These are phyloP conservation scores for Calocybe cyanea DNA, from an alignment of 768 basidiomycete genomes.

Conservation along the genomic window DNA sequence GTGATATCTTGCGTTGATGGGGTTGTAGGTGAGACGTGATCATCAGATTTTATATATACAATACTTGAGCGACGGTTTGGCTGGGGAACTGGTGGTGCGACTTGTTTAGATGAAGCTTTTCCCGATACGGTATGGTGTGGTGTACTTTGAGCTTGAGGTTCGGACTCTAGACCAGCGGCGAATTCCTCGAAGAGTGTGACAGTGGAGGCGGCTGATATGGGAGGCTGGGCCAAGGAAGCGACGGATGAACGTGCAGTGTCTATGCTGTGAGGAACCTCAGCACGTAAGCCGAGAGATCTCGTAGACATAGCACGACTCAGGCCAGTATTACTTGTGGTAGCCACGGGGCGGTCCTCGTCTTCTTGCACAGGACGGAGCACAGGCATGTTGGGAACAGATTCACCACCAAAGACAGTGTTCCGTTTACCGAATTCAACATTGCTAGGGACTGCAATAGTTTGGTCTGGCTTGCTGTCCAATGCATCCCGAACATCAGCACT, in stretches of 20 bases:
- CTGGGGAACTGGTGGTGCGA: conserved; percentile 34
- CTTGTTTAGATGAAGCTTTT: conserved; percentile 27
- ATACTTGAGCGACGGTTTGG: conserved; percentile 53
- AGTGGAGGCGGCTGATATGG: conserved; percentile 59
- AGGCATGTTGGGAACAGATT: conserved; percentile 31
- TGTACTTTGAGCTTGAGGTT: conserved; percentile 60
- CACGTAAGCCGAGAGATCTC: conserved; percentile 43
- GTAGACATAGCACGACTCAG: conserved; percentile 37
- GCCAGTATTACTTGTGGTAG: conserved; percentile 6
- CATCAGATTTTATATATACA: conserved; percentile 60
- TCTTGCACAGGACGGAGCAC: conserved; percentile 37
- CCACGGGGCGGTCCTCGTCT: conserved; percentile 29
- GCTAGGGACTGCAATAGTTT: conserved; percentile 34
- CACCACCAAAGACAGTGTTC: conserved; percentile 46
- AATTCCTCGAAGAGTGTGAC: conserved; percentile 58
- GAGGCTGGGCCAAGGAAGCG: conserved; percentile 32
- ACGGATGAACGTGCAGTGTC: conserved; percentile 53
- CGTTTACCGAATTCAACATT: conserved; percentile 39
- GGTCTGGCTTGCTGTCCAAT: conserved; percentile 38
- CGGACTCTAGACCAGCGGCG: conserved; percentile 37
- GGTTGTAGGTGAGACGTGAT: conserved; percentile 26
- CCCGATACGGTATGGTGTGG: conserved; percentile 47
- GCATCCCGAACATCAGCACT: conserved; percentile 50
- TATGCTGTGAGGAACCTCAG: conserved; percentile 46
- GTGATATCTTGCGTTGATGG: conserved; percentile 18